These are phyloP conservation scores for Phytophthora pseudosyringae DNA, from an alignment of 352 stramenopile species.

Conservation along the genomic window DNA sequence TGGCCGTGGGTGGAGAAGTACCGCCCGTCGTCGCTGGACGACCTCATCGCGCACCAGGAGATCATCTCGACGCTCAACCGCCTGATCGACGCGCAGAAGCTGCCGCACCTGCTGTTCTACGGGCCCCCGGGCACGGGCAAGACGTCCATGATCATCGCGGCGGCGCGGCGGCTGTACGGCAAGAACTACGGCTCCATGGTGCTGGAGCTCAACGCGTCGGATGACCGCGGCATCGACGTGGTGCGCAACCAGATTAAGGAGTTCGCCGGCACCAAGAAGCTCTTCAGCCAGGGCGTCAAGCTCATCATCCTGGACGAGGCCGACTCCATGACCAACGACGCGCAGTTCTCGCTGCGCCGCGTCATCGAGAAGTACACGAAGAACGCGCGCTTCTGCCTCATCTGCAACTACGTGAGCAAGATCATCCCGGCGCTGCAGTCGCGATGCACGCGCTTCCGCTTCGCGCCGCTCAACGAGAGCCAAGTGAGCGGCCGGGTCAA, in stretches of 20 bases:
- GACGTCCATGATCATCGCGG: conserved; percentile 97
- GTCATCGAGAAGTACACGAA: conserved; percentile 99
- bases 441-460: conserved; percentile 94
- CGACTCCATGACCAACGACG: conserved; percentile 98
- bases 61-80: conserved; percentile 97
- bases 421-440: conserved; percentile 98
- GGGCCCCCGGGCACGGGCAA: conserved; percentile 97
- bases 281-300: conserved; percentile 96
- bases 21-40: conserved; percentile 92
- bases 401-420: conserved; percentile 99
- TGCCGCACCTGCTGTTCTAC: conserved; percentile 98
- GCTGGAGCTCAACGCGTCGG: conserved; percentile 97
- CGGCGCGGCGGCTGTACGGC: conserved; percentile 95
- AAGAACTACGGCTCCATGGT: conserved; percentile 96
- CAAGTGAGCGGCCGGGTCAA: conserved; percentile 85
- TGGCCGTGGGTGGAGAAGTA: conserved; percentile 99
- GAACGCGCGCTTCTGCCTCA: conserved; percentile 98
- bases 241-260: conserved; percentile 99
- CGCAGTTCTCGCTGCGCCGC: conserved; percentile 95
- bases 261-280: conserved; percentile 97
- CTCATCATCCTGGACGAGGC: conserved; percentile 98
- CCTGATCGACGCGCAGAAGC: conserved; percentile 96
- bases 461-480: conserved; percentile 71
- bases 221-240: conserved; percentile 97
- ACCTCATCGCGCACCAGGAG: conserved; percentile 97